Conservation (phyloP, 1,284 basidiomycete genomes). For the Cryptococcus sp. region DNA sequence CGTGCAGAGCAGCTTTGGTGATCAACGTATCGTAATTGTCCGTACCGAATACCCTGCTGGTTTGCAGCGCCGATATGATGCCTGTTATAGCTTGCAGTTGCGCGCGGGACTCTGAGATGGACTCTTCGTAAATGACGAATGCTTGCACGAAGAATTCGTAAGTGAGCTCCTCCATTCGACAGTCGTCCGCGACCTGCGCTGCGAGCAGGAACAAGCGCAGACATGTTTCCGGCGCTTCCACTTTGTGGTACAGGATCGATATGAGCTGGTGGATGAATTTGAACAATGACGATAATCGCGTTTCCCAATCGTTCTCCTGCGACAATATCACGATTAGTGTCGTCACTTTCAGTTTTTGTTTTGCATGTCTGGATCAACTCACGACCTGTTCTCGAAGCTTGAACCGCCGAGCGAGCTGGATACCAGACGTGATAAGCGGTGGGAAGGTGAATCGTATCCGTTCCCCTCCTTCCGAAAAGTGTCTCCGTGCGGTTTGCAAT, state of each 20-base stretch:
- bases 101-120: conserved; percentile 85
- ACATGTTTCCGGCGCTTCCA: conserved; percentile 85
- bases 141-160: conserved; percentile 96
- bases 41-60: conserved; percentile 77
- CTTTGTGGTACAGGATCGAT: conserved; percentile 83
- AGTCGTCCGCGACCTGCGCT: conserved; percentile 87
- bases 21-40: conserved; percentile 95
- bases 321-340: background rate
- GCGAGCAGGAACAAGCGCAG: conserved; percentile 90
- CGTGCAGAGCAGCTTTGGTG: conserved; percentile 92
- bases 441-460: conserved; percentile 93
- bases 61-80: conserved; percentile 83
- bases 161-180: conserved; percentile 86
- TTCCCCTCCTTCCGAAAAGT: conserved; percentile 87
- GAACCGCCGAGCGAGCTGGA: conserved; percentile 86
- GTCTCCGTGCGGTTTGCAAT: conserved; percentile 79
- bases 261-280: conserved; percentile 90
- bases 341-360: background rate
- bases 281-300: conserved; percentile 76
- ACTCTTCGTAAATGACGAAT: conserved; percentile 93
- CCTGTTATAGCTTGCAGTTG: conserved; percentile 91
- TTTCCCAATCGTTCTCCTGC: conserved; percentile 80
- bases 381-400: conserved; percentile 63
- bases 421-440: conserved; percentile 83
- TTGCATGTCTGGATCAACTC: conserved; percentile 8